Conservation (phyloP, 2,329 filamentous ascomycete species). For the Akanthomyces lecanii region DNA sequence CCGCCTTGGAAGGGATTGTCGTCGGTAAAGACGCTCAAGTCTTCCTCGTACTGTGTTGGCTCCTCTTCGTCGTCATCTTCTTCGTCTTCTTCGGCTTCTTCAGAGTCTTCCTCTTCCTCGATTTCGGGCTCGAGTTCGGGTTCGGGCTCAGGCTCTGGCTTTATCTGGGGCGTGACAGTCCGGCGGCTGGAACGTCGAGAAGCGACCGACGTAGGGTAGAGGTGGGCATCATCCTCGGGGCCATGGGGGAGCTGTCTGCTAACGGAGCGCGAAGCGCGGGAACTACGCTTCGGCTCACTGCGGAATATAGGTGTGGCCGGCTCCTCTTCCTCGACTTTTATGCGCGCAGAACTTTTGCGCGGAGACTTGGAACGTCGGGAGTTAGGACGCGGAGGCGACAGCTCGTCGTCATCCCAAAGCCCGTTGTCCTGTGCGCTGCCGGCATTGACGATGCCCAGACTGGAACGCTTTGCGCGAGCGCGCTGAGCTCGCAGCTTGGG, state of each 20-base stretch:
- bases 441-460: slow-evolving; percentile 73
- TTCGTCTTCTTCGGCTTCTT: slow-evolving; percentile 52
- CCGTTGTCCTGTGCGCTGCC: slow-evolving; percentile 62
- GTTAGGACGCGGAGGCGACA: slow-evolving; percentile 45
- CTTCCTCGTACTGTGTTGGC: slow-evolving; percentile 34
- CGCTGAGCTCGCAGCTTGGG: slow-evolving; percentile 70
- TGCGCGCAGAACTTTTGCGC: slow-evolving; percentile 47
- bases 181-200: slow-evolving; percentile 45
- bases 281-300: slow-evolving; percentile 48
- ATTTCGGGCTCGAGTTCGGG: slow-evolving; percentile 43
- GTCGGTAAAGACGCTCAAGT: slow-evolving; percentile 68
- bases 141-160: slow-evolving; percentile 38
- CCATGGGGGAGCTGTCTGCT: slow-evolving; percentile 51
- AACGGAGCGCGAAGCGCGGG: slow-evolving; percentile 50
- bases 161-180: slow-evolving; percentile 49
- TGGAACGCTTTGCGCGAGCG: slow-evolving; percentile 77
- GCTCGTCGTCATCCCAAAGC: slow-evolving; percentile 57
- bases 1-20: slow-evolving; percentile 94
- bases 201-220: slow-evolving; percentile 28
- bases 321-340: slow-evolving; percentile 51
- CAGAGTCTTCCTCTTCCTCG: slow-evolving; percentile 26
- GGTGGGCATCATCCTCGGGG: slow-evolving; percentile 29
- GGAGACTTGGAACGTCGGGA: slow-evolving; percentile 52
- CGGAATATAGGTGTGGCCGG: slow-evolving; percentile 31
- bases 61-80: slow-evolving; percentile 36